These are phyloP conservation scores for Xerocomellus amylosporus DNA, from an alignment of 768 basidiomycete genomes.

Conservation along the genomic window DNA sequence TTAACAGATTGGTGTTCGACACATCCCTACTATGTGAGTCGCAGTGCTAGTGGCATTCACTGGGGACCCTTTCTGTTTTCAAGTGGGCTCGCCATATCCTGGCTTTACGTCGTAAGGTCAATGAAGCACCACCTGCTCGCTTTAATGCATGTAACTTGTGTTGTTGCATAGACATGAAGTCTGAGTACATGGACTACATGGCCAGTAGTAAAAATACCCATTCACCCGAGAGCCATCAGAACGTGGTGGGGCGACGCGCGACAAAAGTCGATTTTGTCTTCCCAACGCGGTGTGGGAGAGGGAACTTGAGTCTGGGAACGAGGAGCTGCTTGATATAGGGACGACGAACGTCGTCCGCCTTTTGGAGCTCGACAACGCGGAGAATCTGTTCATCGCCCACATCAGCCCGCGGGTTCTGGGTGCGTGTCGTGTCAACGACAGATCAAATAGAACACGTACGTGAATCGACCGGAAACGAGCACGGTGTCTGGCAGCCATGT, in stretches of 20 bases:
- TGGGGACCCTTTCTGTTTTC: no score
- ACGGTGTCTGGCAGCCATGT: conserved; percentile 99
- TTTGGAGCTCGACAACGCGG: conserved; percentile 94
- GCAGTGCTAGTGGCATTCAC: no score
- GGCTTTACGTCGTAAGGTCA: no score
- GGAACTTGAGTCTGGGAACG: conserved; percentile 90
- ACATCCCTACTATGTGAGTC: no score
- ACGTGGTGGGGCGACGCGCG: conserved; percentile 74
- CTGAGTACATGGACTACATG: conserved; percentile 14
- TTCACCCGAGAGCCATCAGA: conserved; percentile 37
- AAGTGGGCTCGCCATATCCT: no score
- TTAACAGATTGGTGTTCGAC: no score
- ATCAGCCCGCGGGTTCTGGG: background rate
- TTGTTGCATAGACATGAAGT: conserved; percentile 15
- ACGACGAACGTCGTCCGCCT: conserved; percentile 87
- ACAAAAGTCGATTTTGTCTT: conserved; percentile 81
- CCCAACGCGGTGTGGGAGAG: conserved; percentile 84
- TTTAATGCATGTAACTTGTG: conserved; percentile 7
- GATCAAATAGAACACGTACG: conserved; percentile 45
- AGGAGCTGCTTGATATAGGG: conserved; percentile 98
- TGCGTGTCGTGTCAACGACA: background rate
- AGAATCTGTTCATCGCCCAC: conserved; percentile 64
- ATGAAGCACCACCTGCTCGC: background rate
- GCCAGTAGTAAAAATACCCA: conserved; percentile 4
- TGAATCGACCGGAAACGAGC: conserved; percentile 99